Evolutionary conservation across 2,329 filamentous ascomycete genomes (phyloP), one percentile per base, ranked within the genome.

Genomic region (Laburnicola sp.): DNA sequence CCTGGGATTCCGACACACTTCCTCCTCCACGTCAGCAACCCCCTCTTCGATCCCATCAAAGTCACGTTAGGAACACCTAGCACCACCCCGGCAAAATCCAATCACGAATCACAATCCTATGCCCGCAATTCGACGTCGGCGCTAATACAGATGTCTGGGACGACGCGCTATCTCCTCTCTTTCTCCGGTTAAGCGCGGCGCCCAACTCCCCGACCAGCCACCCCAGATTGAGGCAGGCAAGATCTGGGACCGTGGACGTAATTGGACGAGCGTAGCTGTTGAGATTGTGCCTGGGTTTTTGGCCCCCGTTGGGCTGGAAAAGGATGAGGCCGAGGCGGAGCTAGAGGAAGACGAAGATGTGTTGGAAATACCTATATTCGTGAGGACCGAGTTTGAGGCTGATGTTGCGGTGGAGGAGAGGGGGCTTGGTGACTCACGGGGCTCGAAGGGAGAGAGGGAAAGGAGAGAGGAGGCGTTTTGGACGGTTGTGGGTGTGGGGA

Each of bases 121-220:
- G 93, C 65, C 94, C 94, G 0, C 86, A 96, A 63, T 97, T 99
- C 71, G 89, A 94, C 42, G 87, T 99, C 38, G 93, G 92, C 56
- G 90, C 93, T 51, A 97, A 96, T 71, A 94, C 90, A n/a, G 88
- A 92, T 63, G 84, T 95, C 73, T 89, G 88, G 88, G 93, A 97
- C 63, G 94, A 97, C 68, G 93, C 92, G 0, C 80, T 97, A 8
- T 68, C 1, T 65, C 72, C 45, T 63, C 72, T 42, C 57, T 66
- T 60, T 74, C 68, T 70, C 69, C 69, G 71, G 67, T 59, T 67
- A 62, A 55, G 32, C 63, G 60, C 41, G 59, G 59, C 25, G 60
- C 63, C 31, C 42, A 25, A 2, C 50, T 61, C 25, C 51, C 58
- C 27, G 63, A 61, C 27, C 58, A 63, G 1, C 59, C 65, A 28